Percentiles rank a stretch among this genome's conserved stretches.
These are phyloP conservation scores for Flammula alnicola DNA, from an alignment of 1,284 basidiomycete genomes.

Conservation along the genomic window DNA sequence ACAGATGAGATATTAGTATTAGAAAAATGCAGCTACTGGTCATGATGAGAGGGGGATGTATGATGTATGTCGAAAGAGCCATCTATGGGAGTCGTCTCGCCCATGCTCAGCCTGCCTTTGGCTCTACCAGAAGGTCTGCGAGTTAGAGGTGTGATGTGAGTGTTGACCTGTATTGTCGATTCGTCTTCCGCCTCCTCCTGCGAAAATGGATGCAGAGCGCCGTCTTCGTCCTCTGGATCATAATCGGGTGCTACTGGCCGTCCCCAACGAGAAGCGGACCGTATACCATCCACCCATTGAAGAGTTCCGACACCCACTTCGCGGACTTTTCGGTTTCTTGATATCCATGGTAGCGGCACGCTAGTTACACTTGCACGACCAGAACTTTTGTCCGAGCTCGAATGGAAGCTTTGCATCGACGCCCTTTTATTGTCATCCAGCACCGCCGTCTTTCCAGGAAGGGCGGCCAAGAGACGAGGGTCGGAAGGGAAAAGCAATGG, in stretches of 20 bases:
- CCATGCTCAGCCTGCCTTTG: constrained; percentile 57
- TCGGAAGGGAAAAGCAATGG: constrained; percentile 85
- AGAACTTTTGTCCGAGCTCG: constrained; percentile 33
- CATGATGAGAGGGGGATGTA: constrained; percentile 14
- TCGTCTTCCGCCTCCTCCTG: constrained; percentile 34
- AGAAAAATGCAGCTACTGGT: constrained; percentile 8
- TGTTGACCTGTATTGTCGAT: constrained; percentile 39
- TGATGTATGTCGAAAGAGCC: constrained; percentile 21
- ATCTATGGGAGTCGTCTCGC: constrained; percentile 46
- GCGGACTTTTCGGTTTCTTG: constrained; percentile 60
- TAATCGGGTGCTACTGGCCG: constrained; percentile 42
- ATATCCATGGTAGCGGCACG: constrained; percentile 34
- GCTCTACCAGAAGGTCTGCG: constrained; percentile 63
- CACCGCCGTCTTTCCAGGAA: constrained; percentile 51
- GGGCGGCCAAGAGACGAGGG: constrained; percentile 76
- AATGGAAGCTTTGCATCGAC: constrained; percentile 22
- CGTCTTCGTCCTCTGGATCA: constrained; percentile 40
- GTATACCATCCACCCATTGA: constrained; percentile 69
- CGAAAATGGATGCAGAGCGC: constrained; percentile 21
- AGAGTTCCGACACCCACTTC: constrained; percentile 62
- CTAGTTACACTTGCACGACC: constrained; percentile 38
- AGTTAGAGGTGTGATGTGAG: constrained; percentile 64
- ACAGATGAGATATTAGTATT: constrained; percentile 14
- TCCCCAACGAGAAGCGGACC: constrained; percentile 52
- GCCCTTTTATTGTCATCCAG: constrained; percentile 31